Conservation (phyloP, 352 stramenopile genomes). For the Phytopythium sindhum region DNA sequence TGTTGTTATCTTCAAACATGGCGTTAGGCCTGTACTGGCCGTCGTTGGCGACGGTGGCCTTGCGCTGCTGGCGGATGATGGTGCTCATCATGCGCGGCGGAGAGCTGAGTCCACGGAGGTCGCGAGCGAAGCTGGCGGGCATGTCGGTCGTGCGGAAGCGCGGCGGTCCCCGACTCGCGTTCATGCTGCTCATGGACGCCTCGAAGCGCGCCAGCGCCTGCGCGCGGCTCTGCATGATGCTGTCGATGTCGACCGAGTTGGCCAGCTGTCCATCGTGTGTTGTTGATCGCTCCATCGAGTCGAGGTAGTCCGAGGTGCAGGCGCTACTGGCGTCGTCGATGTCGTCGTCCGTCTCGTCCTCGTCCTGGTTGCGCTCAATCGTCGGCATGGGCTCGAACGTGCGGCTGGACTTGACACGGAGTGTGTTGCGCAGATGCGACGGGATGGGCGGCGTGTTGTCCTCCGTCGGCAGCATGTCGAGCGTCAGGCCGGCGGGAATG, state of each 20-base stretch:
- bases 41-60: slow-evolving; percentile 20
- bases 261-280: slow-evolving; percentile 7
- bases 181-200: slow-evolving; percentile 29
- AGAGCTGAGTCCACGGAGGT: slow-evolving; percentile 48
- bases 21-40: background rate
- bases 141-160: slow-evolving; percentile 33
- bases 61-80: slow-evolving; percentile 22
- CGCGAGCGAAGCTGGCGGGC: slow-evolving; percentile 19
- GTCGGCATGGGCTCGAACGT: slow-evolving; percentile 9
- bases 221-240: slow-evolving; percentile 25
- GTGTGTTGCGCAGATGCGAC: slow-evolving; percentile 21
- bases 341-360: slow-evolving; percentile 25
- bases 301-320: slow-evolving; percentile 22
- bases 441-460: slow-evolving; percentile 37
- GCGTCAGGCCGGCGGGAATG: slow-evolving; percentile 41
- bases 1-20: slow-evolving; percentile 8
- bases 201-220: slow-evolving; percentile 36
- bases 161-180: slow-evolving; percentile 11
- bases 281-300: slow-evolving; percentile 8
- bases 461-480: slow-evolving; percentile 44
- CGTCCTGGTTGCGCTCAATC: slow-evolving; percentile 20
- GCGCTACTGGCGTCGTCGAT: slow-evolving; percentile 29
- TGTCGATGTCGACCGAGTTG: slow-evolving; percentile 38
- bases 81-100: slow-evolving; percentile 44
- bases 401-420: slow-evolving; percentile 22